Conservation (phyloP, 768 basidiomycete species). For the Tulasnella calospora region DNA sequence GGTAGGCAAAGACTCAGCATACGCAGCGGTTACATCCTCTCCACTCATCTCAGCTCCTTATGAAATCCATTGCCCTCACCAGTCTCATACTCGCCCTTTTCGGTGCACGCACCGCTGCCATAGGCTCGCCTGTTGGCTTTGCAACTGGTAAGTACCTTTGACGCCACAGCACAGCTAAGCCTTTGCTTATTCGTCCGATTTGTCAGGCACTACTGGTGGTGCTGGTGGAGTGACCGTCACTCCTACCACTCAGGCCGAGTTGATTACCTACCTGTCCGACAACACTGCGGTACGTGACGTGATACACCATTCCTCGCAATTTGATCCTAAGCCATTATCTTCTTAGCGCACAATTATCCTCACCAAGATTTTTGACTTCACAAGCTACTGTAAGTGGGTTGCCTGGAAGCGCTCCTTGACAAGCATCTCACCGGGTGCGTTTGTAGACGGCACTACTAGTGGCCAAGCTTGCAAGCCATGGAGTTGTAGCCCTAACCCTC, state of each 20-base stretch:
- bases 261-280: background rate
- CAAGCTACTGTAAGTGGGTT: background rate
- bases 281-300: background rate
- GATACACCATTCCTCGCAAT: background rate
- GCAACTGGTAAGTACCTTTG: background rate
- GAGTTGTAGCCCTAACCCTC: background rate
- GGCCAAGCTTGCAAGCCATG: background rate
- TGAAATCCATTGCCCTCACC: background rate
- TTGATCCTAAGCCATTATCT: background rate
- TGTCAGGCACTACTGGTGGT: background rate
- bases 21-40: background rate
- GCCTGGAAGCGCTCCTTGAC: background rate
- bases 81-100: background rate
- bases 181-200: background rate
- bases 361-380: conserved; percentile 1
- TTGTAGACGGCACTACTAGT: background rate
- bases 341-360: background rate
- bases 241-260: background rate
- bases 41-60: background rate
- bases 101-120: background rate
- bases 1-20: background rate
- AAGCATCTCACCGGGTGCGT: background rate
- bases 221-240: background rate
- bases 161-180: background rate
- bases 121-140: background rate